Percentiles rank a stretch among this genome's conserved stretches.
Conservation (phyloP, 2,329 filamentous ascomycete species). For the Dendrostoma leiphaemia region DNA sequence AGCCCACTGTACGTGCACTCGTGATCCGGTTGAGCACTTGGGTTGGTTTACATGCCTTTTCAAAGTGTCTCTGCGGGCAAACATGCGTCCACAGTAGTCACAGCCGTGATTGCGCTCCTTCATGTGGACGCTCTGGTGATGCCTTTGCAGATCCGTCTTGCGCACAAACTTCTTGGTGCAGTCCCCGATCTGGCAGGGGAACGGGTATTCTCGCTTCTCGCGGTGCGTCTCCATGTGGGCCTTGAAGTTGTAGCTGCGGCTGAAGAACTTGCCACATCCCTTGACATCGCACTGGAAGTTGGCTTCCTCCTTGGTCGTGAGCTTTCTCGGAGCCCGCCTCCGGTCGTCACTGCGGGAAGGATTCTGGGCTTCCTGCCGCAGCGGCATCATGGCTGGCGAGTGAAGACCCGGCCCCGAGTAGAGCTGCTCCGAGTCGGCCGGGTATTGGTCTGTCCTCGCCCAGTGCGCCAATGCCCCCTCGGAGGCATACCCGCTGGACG, state of each 20-base stretch:
- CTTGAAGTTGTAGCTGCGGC: slow-evolving; percentile 81
- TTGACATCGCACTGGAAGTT: slow-evolving; percentile 67
- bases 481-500: slow-evolving; percentile 36
- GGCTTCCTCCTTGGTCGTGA: slow-evolving; percentile 66
- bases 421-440: slow-evolving; percentile 30
- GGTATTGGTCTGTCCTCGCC: slow-evolving; percentile 37
- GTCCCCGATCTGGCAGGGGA: slow-evolving; percentile 61
- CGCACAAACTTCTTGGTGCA: slow-evolving; percentile 78
- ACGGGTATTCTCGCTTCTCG: slow-evolving; percentile 67
- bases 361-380: slow-evolving; percentile 23
- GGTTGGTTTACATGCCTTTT: slow-evolving; percentile 55
- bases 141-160: slow-evolving; percentile 71
- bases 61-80: slow-evolving; percentile 81
- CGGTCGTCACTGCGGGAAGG: slow-evolving; percentile 27
- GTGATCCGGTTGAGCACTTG: background rate
- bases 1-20: background rate
- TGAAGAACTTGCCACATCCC: slow-evolving; percentile 76
- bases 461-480: slow-evolving; percentile 36
- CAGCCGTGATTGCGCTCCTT: slow-evolving; percentile 71
- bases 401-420: slow-evolving; percentile 9
- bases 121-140: slow-evolving; percentile 68
- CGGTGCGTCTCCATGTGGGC: slow-evolving; percentile 85
- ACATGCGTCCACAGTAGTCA: slow-evolving; percentile 66
- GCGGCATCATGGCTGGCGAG: slow-evolving; percentile 22
- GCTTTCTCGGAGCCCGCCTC: slow-evolving; percentile 44